Evolutionary conservation across 73 alveolate genomes (phyloP), one percentile per base, ranked within the genome.

Genomic region (Loxodes magnus): DNA sequence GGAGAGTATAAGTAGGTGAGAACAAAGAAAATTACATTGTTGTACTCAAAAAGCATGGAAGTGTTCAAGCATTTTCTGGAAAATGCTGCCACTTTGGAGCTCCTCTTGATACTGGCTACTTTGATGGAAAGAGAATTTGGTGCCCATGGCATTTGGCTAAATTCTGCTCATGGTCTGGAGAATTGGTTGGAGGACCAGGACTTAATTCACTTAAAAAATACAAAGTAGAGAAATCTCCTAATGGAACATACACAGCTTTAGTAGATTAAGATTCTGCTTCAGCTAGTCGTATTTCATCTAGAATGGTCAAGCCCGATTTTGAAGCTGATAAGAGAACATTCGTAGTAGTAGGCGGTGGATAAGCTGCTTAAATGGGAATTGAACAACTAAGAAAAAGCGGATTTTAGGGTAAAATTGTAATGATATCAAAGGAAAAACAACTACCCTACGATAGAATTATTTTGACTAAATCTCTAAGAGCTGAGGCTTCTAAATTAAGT

Each of bases 121-220:
- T 86, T 37, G 58, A 74, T 43, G 84, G 79, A 17, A 90, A 86
- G 52, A 86, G 76, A 42, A 82, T 86, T 5, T 29, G 74, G 44
- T 86, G 97, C 62, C 97, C 97, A 38, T 79, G 73, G 71, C 97
- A 86, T 43, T 39, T 65, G 26, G 97, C 97, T 20, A 70, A 70
- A 16, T 86, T 86, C 63, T 43, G 74, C 26, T 70, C 81, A 22
- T 50, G 25, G 35, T 62, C 56, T 71, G 97, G 97, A 31, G 66
- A 35, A 26, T 69, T 75, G 17, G 92, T 73, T 29, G 75, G 64
- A 5, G 92, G 87, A 29, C 97, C 97, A n/a, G 79, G 81, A 22
- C 24, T 70, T 28, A 73, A 73, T 42, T 86, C 88, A 35, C 78
- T 86, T 33, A 79, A 84, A 57, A 52, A 52, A 10, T 86, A 51